phyloP scores from a whole-genome alignment of 768 basidiomycete species.

The Pulveroboletus sp. region DNA sequence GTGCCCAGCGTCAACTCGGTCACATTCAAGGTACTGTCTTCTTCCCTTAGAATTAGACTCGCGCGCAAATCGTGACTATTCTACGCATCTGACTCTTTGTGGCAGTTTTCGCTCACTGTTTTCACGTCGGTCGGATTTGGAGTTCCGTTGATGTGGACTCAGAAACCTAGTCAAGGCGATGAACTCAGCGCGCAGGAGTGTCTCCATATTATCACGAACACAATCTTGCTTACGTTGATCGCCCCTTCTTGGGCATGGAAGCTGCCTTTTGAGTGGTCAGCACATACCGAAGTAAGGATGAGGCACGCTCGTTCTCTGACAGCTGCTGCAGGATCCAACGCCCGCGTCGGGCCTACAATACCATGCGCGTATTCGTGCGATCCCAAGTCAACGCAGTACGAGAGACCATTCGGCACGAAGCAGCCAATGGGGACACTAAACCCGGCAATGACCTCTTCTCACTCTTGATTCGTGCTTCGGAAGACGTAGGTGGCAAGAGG shows the following conservation, averaged over 20 bases:
- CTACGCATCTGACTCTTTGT: not conserved
- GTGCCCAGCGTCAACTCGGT: constrained; percentile 5
- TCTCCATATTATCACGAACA: constrained; percentile 5
- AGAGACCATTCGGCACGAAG: constrained; percentile 2
- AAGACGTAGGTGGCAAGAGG: constrained; percentile 12
- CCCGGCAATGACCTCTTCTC: constrained; percentile 12
- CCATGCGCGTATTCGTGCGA: constrained; percentile 14
- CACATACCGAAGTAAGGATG: not conserved
- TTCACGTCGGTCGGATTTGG: constrained; percentile 21
- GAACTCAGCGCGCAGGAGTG: constrained; percentile 9
- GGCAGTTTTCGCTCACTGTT: constrained; percentile 14
- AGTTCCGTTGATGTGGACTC: constrained; percentile 12
- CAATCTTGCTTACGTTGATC: not conserved
- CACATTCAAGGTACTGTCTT: constrained; percentile 5
- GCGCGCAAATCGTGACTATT: not conserved
- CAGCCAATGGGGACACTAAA: not conserved
- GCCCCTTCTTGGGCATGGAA: constrained; percentile 20
- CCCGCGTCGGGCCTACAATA: constrained; percentile 17
- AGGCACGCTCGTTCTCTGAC: not conserved
- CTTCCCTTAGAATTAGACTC: too few species aligned
- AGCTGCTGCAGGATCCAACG: constrained; percentile 10
- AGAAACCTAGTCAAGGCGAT: not conserved
- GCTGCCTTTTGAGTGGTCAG: constrained; percentile 15
- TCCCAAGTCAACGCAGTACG: constrained; percentile 11
- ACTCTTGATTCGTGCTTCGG: constrained; percentile 14